Conservation (phyloP, 345 rosid species). For the Isatis tinctoria region DNA sequence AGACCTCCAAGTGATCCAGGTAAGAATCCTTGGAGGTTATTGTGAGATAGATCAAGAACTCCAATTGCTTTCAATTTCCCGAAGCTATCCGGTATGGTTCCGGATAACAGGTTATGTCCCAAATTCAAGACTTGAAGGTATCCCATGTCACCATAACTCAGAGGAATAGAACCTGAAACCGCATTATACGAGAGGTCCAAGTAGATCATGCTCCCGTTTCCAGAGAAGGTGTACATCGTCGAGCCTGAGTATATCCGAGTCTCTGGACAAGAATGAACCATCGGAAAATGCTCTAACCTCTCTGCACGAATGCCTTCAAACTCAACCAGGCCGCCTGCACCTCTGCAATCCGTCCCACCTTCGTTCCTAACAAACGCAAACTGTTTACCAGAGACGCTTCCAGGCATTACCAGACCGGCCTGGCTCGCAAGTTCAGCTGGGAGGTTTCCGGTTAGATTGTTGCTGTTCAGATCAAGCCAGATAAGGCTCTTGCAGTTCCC, state of each 20-base stretch:
- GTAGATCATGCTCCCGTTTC: constrained; percentile 84
- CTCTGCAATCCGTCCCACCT: constrained; percentile 93
- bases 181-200: constrained; percentile 80
- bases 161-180: constrained; percentile 67
- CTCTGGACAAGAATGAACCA: constrained; percentile 77
- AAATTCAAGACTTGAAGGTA: constrained; percentile 86
- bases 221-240: constrained; percentile 63
- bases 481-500: constrained; percentile 76
- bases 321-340: constrained; percentile 94
- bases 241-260: constrained; percentile 80
- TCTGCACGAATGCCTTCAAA: constrained; percentile 74
- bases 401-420: constrained; percentile 64
- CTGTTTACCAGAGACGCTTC: constrained; percentile 81
- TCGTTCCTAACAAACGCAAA: constrained; percentile 93
- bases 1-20: constrained; percentile 62
- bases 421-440: constrained; percentile 68
- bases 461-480: constrained; percentile 97
- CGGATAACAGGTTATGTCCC: constrained; percentile 73
- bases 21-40: constrained; percentile 56
- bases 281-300: constrained; percentile 67
- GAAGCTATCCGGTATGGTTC: constrained; percentile 66
- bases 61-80: constrained; percentile 76
- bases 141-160: constrained; percentile 51
- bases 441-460: constrained; percentile 52
- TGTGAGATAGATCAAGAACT: constrained; percentile 80